Evolutionary conservation across 2,329 filamentous ascomycete species (phyloP).

Genomic region (Talaromyces sp.): DNA sequence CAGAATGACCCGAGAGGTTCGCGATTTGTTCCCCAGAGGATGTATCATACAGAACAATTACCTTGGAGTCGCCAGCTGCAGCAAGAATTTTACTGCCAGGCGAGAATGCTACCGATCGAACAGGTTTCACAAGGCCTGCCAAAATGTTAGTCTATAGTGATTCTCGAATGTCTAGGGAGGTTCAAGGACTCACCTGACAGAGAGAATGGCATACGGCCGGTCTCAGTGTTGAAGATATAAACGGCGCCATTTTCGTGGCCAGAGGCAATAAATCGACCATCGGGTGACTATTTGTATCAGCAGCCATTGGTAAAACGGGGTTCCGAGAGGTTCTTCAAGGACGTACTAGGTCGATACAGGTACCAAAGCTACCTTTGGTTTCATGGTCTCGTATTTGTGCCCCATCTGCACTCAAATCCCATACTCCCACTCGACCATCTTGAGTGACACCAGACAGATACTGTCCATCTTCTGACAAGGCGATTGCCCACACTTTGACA

Average conservation of each 20-base stretch:
- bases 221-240: constrained; percentile 94
- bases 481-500: constrained; percentile 83
- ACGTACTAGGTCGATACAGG: constrained; percentile 76
- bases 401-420: constrained; percentile 64
- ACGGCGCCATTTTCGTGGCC: constrained; percentile 91
- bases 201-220: constrained; percentile 80
- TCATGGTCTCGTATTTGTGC: constrained; percentile 80
- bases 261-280: constrained; percentile 84
- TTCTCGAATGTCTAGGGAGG: neutral
- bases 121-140: constrained; percentile 78
- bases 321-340: neutral
- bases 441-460: constrained; percentile 86
- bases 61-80: constrained; percentile 82
- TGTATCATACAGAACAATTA: constrained; percentile 92
- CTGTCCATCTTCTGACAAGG: constrained; percentile 79
- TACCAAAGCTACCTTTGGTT: constrained; percentile 89
- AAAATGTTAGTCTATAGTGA: constrained; percentile 19
- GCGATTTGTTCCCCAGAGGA: constrained; percentile 89
- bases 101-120: constrained; percentile 84
- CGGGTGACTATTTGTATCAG: constrained; percentile 54
- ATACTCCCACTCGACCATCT: constrained; percentile 86
- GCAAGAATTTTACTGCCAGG: constrained; percentile 82
- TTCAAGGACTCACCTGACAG: constrained; percentile 64
- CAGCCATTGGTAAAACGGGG: neutral
- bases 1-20: constrained; percentile 75